Base-by-base conservation (phyloP, 73 alveolate genomes). In the Blepharisma stoltei region DNA sequence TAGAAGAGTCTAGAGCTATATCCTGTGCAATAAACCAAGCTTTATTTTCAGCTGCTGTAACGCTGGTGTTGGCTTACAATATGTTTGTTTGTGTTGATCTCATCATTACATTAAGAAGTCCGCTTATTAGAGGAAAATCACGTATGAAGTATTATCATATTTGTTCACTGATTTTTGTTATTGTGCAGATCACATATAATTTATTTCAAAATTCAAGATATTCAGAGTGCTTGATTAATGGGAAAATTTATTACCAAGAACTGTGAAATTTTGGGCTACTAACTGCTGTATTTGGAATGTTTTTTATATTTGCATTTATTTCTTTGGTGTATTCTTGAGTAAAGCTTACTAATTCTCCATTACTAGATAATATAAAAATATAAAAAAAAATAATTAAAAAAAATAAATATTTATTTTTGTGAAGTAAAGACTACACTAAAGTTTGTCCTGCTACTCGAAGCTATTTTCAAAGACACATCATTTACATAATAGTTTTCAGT, bases 21-120 rank as follows among this genome's bases (percentile, higher is more conserved):
- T 60, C 73, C 37, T 60, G 73, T 25, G 73, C 73, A 60, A 60
- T 60, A 60, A 60, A 60, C 5, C 73, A 60, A 38, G 23, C 23
- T n/a, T 25, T 60, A 8, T 60, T 18, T 38, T 8, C 73, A 2
- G 73, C 48, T 20, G 73, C 73, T 14, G 46, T 25, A 20, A 25
- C 73, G 23, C 46, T n/a, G 23, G 73, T 60, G 46, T 3, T 60
- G 37, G 14, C 46, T 25, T 60, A 60, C 23, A 60, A 60, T 25
- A 60, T 25, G 48, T 60, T 60, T 60, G 46, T 60, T n/a, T 60
- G 73, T 38, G 38, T 60, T 8, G 73, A 60, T 38, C 37, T 60
- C 3, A 60, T 60, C 18, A 60, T 60, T 9, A 60, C 73, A 8
- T 60, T 60, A 38, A 14, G 73, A 60, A 60, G 23, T 60, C 73